These are phyloP conservation scores for Sporothrix mexicana DNA, from an alignment of 2,329 filamentous ascomycete genomes.

Conservation along the genomic window DNA sequence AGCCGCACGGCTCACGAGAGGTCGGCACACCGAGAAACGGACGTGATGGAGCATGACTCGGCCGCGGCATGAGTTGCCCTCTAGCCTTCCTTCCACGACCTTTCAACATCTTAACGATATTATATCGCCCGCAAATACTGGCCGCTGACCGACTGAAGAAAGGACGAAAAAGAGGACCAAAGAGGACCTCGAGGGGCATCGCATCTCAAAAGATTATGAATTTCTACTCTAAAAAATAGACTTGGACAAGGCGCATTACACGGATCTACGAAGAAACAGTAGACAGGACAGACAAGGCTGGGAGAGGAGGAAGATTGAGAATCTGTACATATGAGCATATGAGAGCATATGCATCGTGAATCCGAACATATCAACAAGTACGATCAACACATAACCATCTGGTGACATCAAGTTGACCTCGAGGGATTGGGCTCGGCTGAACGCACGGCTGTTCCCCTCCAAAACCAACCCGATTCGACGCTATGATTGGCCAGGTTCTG, in stretches of 20 bases:
- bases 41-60: background rate
- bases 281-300: no score
- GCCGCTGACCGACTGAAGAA: background rate
- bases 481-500: no score
- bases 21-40: no score
- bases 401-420: no score
- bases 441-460: background rate
- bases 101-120: background rate
- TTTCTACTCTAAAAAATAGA: conserved; percentile 16
- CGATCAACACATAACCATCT: no score
- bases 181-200: no score
- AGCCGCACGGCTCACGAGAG: no score
- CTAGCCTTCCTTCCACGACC: background rate
- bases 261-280: background rate
- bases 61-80: background rate
- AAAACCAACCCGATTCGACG: background rate
- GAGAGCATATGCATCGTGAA: background rate
- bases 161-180: background rate
- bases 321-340: background rate
- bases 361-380: background rate
- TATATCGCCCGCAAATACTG: background rate
- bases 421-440: background rate
- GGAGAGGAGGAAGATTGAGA: no score
- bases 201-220: background rate
- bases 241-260: conserved; percentile 24